Conservation (phyloP, 805 yeast species). For the Wickerhamiella vanderwaltii region DNA sequence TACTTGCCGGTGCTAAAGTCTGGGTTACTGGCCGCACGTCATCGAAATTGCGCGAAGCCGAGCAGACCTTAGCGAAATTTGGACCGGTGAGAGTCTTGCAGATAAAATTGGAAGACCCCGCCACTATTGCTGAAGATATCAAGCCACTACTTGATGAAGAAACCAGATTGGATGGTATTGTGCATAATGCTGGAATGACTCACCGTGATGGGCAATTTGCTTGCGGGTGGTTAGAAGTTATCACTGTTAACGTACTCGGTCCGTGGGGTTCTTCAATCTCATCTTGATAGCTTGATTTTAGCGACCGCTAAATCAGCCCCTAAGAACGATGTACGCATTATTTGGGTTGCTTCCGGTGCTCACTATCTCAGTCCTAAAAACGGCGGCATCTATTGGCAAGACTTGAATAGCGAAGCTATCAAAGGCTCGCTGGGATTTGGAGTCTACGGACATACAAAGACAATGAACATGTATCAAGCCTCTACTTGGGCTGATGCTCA, state of each 20-base stretch:
- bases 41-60: constrained; percentile 26
- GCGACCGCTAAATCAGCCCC: constrained; percentile 27
- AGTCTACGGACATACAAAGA: constrained; percentile 37
- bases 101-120: constrained; percentile 29
- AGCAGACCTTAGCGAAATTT: constrained; percentile 24
- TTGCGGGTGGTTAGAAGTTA: constrained; percentile 25
- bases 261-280: constrained; percentile 34
- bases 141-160: constrained; percentile 23
- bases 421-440: constrained; percentile 18
- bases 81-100: constrained; percentile 17
- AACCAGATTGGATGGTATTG: constrained; percentile 26
- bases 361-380: constrained; percentile 26
- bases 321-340: constrained; percentile 28
- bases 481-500: constrained; percentile 28
- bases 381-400: constrained; percentile 33
- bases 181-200: constrained; percentile 28
- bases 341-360: constrained; percentile 37
- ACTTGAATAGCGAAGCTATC: constrained; percentile 25
- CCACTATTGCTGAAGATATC: constrained; percentile 32
- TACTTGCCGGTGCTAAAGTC: constrained; percentile 29
- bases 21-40: constrained; percentile 31
- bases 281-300: constrained; percentile 27
- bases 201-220: constrained; percentile 17
- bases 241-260: constrained; percentile 37
- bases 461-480: constrained; percentile 32